Percentiles rank a stretch among this genome's conserved stretches.
phyloP scores from a whole-genome alignment of 345 rosid species.

The Brassica incana region DNA sequence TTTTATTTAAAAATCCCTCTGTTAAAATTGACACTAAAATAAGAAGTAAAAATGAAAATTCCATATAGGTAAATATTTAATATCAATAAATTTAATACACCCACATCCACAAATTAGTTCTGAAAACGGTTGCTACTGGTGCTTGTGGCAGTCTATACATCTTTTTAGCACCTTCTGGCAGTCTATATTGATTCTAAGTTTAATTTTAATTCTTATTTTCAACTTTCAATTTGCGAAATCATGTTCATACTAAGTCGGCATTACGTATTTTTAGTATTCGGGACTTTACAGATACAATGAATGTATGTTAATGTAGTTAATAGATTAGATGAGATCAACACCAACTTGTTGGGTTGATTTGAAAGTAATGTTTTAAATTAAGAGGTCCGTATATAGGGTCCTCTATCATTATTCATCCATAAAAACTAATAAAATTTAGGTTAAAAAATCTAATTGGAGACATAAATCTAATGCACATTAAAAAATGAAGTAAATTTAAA shows the following conservation, averaged over 20 bases:
- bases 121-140: neutral
- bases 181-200: too few relatives aligned
- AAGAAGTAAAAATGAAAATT: neutral
- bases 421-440: conserved; percentile 28
- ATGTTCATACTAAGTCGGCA: neutral
- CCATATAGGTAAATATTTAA: neutral
- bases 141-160: neutral
- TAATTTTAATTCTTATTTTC: neutral
- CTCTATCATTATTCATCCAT: conserved; percentile 14
- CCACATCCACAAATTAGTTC: neutral
- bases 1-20: too few relatives aligned
- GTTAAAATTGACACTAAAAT: neutral
- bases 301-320: conserved; percentile 10
- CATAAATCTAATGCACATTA: neutral
- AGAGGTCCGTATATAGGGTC: conserved; percentile 18
- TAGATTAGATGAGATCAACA: conserved; percentile 13
- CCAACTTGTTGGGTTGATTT: conserved; percentile 22
- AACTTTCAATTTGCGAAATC: neutral
- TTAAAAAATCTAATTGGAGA: neutral
- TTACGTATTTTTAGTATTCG: neutral
- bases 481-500: neutral
- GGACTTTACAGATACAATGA: neutral
- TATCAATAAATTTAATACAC: neutral
- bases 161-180: too few relatives aligned
- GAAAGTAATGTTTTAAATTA: conserved; percentile 8